Evolutionary conservation across 1,284 basidiomycete species (phyloP), one percentile per base, ranked within the genome.

Genomic region (Leucoagaricus sp.): DNA sequence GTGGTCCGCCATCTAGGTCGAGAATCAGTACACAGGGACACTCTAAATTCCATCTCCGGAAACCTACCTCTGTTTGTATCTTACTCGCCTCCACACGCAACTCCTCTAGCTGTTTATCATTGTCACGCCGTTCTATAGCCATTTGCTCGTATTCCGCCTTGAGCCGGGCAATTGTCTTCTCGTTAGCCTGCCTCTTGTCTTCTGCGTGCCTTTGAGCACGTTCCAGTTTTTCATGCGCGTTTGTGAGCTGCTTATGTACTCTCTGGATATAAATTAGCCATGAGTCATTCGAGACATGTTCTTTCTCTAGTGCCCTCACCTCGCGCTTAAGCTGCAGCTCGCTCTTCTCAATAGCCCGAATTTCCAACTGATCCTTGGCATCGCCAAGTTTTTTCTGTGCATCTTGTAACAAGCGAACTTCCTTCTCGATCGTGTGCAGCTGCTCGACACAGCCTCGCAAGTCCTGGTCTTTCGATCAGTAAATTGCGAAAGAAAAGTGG

Each of bases 131-230:
- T 64, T 91, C 89, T 15, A 83, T 64, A 15, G 80, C 81, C 88
- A 92, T 91, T 61, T 87, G 76, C 38, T 89, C 84, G 66, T 88
- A 93, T 72, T 93, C 89, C 36, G 74, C 76, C 65, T 91, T 84
- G 25, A 94, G 75, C 8, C 84, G 79, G 53, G 88, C 84, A 54
- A 93, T 84, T 10, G 84, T 87, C 59, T 82, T 79, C 61, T 87
- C 83, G 60, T 84, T 87, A 10, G 84, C 80, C 15, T 77, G 67
- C 51, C 86, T 84, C 68, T 87, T 89, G 58, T 94, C 91, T 66
- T 88, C 84, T 5, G 86, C 85, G 58, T 90, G 86, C 60, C 82
- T 79, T 65, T 89, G 84, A 1, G 88, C 86, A 17, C 89, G 83
- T 54, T 86, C 83, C 8, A 92, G 77, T 67, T 91, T 93, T 61